phyloP scores from a whole-genome alignment of 108 stramenopile genomes.

The Fistulifera pelliculosa region DNA sequence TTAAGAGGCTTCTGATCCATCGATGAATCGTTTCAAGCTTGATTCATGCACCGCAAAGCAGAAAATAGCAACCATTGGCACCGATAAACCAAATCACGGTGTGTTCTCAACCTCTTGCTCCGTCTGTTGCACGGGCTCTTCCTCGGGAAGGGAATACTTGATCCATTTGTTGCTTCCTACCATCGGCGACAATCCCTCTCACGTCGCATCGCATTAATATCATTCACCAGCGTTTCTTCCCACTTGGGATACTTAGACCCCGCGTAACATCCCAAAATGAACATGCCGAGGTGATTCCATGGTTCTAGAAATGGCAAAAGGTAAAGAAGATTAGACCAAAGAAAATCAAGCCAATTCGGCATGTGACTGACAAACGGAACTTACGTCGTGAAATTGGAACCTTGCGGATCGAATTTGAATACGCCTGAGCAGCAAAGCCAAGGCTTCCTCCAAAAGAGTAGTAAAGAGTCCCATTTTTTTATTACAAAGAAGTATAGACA shows the following conservation, averaged over 20 bases:
- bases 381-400: slow-evolving; percentile 8
- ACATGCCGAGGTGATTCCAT: slow-evolving; percentile 1
- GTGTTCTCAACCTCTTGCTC: too few relatives aligned
- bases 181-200: slow-evolving; percentile 80
- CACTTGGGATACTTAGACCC: slow-evolving; percentile 12
- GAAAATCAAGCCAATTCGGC: neutral
- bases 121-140: too few relatives aligned
- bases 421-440: slow-evolving; percentile 2
- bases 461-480: slow-evolving; percentile 5
- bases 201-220: slow-evolving; percentile 85
- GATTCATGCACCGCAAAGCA: too few relatives aligned
- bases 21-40: too few relatives aligned
- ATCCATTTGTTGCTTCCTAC: slow-evolving; percentile 42
- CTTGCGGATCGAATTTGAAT: slow-evolving; percentile 5
- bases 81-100: too few relatives aligned
- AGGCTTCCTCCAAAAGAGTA: slow-evolving; percentile 3
- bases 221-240: slow-evolving; percentile 57
- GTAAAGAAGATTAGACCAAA: neutral
- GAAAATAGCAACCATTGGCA: too few relatives aligned
- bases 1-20: too few relatives aligned
- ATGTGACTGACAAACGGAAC: slow-evolving; percentile 1
- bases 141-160: neutral
- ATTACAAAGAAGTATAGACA: too few relatives aligned
- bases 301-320: neutral
- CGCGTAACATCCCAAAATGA: slow-evolving; percentile 1